Evolutionary conservation across 2,329 filamentous ascomycete species (phyloP).

Genomic region (Arthrobotrys sinensis): DNA sequence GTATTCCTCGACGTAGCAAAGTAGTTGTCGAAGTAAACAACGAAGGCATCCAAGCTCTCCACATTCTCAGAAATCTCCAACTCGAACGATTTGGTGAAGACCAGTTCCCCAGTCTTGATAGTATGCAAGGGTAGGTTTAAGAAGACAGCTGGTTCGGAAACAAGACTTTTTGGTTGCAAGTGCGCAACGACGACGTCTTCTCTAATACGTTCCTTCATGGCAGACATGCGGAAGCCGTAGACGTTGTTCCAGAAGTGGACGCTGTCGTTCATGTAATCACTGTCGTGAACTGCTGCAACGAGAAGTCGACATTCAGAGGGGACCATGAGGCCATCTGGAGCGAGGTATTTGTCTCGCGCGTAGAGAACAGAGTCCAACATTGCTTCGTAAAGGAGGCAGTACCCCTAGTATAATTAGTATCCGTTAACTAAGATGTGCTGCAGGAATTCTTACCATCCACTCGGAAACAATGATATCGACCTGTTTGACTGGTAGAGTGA

Average conservation of each 20-base stretch:
- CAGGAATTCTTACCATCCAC: slow-evolving; percentile 78
- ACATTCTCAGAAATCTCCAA: slow-evolving; percentile 75
- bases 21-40: slow-evolving; percentile 95
- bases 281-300: slow-evolving; percentile 83
- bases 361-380: slow-evolving; percentile 95
- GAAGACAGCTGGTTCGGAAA: slow-evolving; percentile 77
- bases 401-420: slow-evolving; percentile 72
- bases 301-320: slow-evolving; percentile 88
- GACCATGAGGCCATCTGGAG: slow-evolving; percentile 83
- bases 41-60: slow-evolving; percentile 84
- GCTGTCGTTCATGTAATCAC: slow-evolving; percentile 82
- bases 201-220: slow-evolving; percentile 86
- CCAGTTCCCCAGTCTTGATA: slow-evolving; percentile 79
- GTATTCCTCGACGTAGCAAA: slow-evolving; percentile 78
- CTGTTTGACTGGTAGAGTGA: slow-evolving; percentile 80
- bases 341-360: slow-evolving; percentile 88
- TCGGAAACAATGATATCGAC: slow-evolving; percentile 97
- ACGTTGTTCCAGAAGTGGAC: slow-evolving; percentile 91
- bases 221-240: slow-evolving; percentile 94
- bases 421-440: too few species aligned
- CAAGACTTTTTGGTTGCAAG: slow-evolving; percentile 76
- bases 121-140: slow-evolving; percentile 83
- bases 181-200: slow-evolving; percentile 85
- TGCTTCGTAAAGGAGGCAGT: slow-evolving; percentile 91
- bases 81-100: slow-evolving; percentile 80